These are phyloP conservation scores for Dictyostelium intermedium DNA, from an alignment of 78 protist species.

Conservation along the genomic window DNA sequence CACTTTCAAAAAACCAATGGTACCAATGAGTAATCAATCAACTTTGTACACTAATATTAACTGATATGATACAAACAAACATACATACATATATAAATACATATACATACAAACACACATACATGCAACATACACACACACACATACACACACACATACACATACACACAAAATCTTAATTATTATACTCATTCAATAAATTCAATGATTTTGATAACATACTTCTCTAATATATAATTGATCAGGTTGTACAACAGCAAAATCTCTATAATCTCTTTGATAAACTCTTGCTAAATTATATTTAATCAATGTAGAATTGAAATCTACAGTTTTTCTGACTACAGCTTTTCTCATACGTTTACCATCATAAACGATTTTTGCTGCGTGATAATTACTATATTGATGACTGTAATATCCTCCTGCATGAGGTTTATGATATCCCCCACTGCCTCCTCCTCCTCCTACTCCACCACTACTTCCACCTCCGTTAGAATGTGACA, in stretches of 20 bases:
- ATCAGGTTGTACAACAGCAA: slow-evolving; percentile 58
- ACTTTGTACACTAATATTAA: no score
- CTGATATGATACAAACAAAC: no score
- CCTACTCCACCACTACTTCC: not conserved
- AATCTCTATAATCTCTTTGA: slow-evolving; percentile 72
- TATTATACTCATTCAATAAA: no score
- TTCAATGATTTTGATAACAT: not conserved
- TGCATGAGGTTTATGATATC: slow-evolving; percentile 4
- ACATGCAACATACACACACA: no score
- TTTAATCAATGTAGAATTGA: slow-evolving; percentile 74
- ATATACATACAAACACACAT: no score
- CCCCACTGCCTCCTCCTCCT: not conserved
- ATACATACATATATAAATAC: no score
- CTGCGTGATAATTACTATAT: slow-evolving; percentile 60
- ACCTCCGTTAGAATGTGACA: not conserved
- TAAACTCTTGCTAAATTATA: slow-evolving; percentile 44
- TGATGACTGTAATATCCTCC: slow-evolving; percentile 45
- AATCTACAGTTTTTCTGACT: slow-evolving; percentile 87
- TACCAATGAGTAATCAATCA: no score
- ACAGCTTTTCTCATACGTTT: slow-evolving; percentile 89
- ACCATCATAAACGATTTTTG: slow-evolving; percentile 86
- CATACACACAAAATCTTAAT: no score
- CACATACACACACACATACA: no score
- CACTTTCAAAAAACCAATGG: no score
- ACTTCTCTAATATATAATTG: slow-evolving; percentile 69